Base-by-base conservation (phyloP, 208 protist genomes). In the Phytomonas francai region DNA sequence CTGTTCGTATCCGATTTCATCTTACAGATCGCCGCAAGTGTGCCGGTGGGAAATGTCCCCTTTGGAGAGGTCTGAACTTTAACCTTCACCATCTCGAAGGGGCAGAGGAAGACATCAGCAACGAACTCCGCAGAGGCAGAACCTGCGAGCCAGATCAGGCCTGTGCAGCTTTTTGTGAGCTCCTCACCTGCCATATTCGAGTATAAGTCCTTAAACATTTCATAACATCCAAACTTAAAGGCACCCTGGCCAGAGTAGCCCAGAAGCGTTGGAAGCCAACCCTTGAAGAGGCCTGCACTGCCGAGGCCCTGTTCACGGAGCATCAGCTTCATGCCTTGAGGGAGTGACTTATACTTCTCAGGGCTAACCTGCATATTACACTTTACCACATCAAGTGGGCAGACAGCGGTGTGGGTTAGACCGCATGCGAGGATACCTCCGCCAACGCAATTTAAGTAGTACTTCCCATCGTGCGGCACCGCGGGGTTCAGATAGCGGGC, bases 121-220 rank as follows among this genome's bases (percentile, higher is more conserved):
- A 99, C 92, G 80, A 98, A 97, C 81, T 99, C 97, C 36, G 97
- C 97, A n/a, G 84, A 95, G 28, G 94, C 97, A 31, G 92, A 97
- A 59, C 87, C 92, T 16, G 90, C 87, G 33, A 96, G 81, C 84
- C 89, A 98, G 72, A 98, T 90, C 61, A 81, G 59, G 25, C 90
- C 81, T 30, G 77, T 73, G 62, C 86, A 95, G 68, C 89, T 63
- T 67, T 75, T 78, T 7, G 87, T 71, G 60, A 71, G 80, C 76
- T 97, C 83, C 78, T 97, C 79, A 54, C 97, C 97, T 8, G 96
- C 87, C 0, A 83, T 29, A 61, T 98, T 88, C 39, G 89, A 79
- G 73, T 93, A 87, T 33, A 85, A 68, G 74, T 97, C 88, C 76
- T 98, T 98, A 80, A 98, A 98, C 45, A 95, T 72, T 79, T 97